A percentile compares a stretch with the other conserved stretches of the same genome.
Evolutionary conservation across 352 stramenopile species (phyloP).

Genomic region (Globisporangium nagaii): DNA sequence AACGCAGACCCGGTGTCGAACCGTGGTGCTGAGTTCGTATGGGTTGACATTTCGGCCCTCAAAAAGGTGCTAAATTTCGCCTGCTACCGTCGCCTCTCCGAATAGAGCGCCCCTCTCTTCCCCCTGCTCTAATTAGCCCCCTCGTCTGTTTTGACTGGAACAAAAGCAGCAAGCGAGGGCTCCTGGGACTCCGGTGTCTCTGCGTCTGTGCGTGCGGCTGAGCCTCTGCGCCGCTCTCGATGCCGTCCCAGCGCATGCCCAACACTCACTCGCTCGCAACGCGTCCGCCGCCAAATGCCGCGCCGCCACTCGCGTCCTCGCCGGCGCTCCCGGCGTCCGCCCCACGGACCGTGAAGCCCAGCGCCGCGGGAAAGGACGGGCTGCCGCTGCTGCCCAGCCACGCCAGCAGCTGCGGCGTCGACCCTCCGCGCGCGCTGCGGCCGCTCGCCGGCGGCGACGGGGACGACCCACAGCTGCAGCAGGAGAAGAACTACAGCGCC

Average conservation of each 20-base stretch:
- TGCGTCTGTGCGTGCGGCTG: neutral
- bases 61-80: too few species aligned
- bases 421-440: neutral
- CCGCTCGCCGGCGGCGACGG: neutral
- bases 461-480: neutral
- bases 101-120: neutral
- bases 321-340: neutral
- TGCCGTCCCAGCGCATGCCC: neutral
- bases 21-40: too few species aligned
- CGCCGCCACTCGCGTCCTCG: neutral
- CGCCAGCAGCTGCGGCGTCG: conserved; percentile 5
- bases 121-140: neutral
- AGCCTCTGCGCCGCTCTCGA: neutral
- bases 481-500: neutral
- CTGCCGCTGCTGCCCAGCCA: conserved; percentile 28
- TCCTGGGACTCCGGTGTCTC: neutral
- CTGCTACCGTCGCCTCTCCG: too few species aligned
- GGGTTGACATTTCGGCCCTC: too few species aligned
- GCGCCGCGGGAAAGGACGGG: conserved; percentile 10
- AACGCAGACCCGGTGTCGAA: too few species aligned
- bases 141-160: neutral
- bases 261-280: conserved; percentile 12
- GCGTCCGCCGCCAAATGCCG: neutral
- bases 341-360: neutral
- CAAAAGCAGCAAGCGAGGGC: neutral